Percentiles rank a stretch among this genome's conserved stretches.
These are phyloP conservation scores for Exophiala calicioides DNA, from an alignment of 2,329 filamentous ascomycete genomes.

Conservation along the genomic window DNA sequence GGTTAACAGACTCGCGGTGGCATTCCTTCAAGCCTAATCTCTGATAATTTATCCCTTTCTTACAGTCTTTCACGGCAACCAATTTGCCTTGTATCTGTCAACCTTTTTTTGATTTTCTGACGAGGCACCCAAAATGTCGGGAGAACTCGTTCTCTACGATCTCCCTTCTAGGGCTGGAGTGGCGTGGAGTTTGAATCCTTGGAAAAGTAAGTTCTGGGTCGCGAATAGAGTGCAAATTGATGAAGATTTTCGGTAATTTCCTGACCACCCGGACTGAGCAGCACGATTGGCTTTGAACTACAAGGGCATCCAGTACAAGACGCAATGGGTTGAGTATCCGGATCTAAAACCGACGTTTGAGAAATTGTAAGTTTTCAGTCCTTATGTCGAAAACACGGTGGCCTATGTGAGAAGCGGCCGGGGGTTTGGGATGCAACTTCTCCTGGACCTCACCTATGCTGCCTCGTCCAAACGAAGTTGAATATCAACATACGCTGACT, in stretches of 20 bases:
- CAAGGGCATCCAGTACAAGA: slow-evolving; percentile 67
- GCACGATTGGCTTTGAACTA: slow-evolving; percentile 67
- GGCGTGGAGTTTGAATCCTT: slow-evolving; percentile 68
- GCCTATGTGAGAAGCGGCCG: no score
- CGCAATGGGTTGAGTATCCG: slow-evolving; percentile 70
- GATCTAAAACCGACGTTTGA: slow-evolving; percentile 61
- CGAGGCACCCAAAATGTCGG: slow-evolving; percentile 23
- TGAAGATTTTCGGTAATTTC: no score
- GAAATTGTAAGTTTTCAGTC: slow-evolving; percentile 40
- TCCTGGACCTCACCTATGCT: background rate
- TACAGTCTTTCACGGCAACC: no score
- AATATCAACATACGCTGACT: background rate
- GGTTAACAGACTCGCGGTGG: no score
- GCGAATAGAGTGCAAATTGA: background rate
- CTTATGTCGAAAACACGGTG: background rate
- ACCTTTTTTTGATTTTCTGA: no score
- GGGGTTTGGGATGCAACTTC: no score
- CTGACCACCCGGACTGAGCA: slow-evolving; percentile 35
- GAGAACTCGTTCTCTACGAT: slow-evolving; percentile 60
- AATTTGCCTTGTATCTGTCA: no score
- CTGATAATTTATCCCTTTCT: no score
- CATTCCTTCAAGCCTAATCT: no score
- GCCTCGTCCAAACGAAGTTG: background rate
- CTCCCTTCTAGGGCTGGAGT: slow-evolving; percentile 56
- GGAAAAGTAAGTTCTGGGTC: slow-evolving; percentile 59